Evolutionary conservation across 129 eudicot genomes (phyloP).

Genomic region (Mikania micrantha): DNA sequence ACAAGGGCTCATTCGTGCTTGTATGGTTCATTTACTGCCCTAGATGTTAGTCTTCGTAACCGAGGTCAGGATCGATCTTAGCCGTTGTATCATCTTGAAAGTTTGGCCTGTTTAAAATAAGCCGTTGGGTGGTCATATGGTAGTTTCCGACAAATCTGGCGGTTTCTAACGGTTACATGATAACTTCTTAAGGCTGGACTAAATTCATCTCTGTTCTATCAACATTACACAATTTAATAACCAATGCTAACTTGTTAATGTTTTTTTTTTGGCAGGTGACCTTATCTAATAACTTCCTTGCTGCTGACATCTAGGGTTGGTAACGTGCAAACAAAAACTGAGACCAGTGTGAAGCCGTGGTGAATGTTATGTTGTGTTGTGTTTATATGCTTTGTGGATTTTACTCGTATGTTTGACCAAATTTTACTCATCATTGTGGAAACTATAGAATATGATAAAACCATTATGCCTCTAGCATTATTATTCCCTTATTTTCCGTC

Average conservation of each 20-base stretch:
- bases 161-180: too few relatives aligned
- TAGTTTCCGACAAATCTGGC: too few relatives aligned
- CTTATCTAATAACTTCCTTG: conserved; percentile 59
- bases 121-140: too few relatives aligned
- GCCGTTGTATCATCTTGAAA: too few relatives aligned
- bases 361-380: conserved; percentile 6
- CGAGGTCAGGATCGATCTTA: too few relatives aligned
- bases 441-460: conserved; percentile 81
- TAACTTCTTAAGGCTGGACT: background rate
- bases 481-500: conserved; percentile 36
- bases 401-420: too few relatives aligned
- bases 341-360: conserved; percentile 8
- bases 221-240: background rate
- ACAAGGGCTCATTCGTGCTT: too few relatives aligned
- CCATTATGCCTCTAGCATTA: conserved; percentile 73
- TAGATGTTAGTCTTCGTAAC: too few relatives aligned
- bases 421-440: conserved; percentile 75
- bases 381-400: conserved; percentile 10
- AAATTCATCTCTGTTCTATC: background rate
- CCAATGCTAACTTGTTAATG: background rate
- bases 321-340: background rate
- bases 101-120: too few relatives aligned
- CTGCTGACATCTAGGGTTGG: conserved; percentile 50
- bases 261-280: conserved; percentile 46
- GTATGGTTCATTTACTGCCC: too few relatives aligned